Base-by-base conservation (phyloP, 2,329 filamentous ascomycete genomes). In the Nigrograna mackinnonii region DNA sequence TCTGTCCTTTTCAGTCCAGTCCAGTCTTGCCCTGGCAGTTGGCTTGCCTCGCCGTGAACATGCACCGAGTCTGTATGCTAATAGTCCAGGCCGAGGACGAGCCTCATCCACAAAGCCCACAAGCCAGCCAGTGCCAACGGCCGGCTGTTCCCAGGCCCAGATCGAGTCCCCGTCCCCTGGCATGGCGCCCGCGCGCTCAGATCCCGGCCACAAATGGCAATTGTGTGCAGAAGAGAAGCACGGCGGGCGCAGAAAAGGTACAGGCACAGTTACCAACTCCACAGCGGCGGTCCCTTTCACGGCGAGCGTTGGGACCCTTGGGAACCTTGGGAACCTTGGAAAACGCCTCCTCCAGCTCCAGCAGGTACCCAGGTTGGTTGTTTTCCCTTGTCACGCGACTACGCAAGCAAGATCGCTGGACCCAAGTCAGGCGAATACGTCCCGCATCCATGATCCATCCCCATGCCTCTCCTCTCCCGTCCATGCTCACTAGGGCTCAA, bases 31-130 rank as follows among this genome's bases (percentile, higher is more conserved):
- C n/a, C n/a, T n/a, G n/a, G n/a, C n/a, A n/a, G n/a, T n/a, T n/a
- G n/a, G n/a, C n/a, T 22, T 45, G 35, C 6, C 33, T 43, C 13
- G 3, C 18, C 22, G 34, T 18, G 9, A n/a, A 20, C 16, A 26
- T 17, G 41, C n/a, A 39, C 18, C 26, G 32, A 37, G 36, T 43
- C 24, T 9, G 9, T 9, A n/a, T 28, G 44, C 33, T 39, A 35
- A 20, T 39, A 36, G n/a, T n/a, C n/a, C n/a, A n/a, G n/a, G n/a
- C n/a, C n/a, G n/a, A n/a, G n/a, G n/a, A n/a, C 37, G 55, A 59
- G 58, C 60, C 56, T 58, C 58, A 54, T 48, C 38, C 47, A 32
- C 46, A 55, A 51, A n/a, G n/a, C n/a, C n/a, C n/a, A n/a, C n/a
- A n/a, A n/a, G n/a, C n/a, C n/a, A n/a, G n/a, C n/a, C n/a, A n/a